phyloP scores from a whole-genome alignment of 768 basidiomycete species.

The Nidularia pulvinata region DNA sequence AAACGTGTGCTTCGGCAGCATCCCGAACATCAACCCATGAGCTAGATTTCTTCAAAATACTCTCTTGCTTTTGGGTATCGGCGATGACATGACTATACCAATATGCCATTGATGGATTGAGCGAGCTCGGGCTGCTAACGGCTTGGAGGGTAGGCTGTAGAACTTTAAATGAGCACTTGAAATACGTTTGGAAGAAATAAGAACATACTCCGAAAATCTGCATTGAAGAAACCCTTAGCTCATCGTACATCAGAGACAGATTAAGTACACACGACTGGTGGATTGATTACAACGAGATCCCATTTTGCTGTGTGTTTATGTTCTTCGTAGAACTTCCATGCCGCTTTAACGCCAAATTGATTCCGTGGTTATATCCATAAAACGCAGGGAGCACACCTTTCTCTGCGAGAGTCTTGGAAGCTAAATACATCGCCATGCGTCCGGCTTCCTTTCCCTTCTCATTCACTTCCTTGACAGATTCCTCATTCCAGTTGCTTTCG shows the following conservation, averaged over 20 bases:
- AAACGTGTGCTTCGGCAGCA: conserved; percentile 49
- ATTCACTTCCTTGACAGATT: background rate
- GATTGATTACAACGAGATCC: conserved; percentile 54
- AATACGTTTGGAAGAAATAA: background rate
- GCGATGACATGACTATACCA: background rate
- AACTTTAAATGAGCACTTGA: too few relatives aligned
- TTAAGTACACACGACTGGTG: conserved; percentile 38
- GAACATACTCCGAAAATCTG: conserved; percentile 21
- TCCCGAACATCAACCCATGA: conserved; percentile 47
- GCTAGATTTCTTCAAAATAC: conserved; percentile 2
- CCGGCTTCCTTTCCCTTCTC: background rate
- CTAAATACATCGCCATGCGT: background rate
- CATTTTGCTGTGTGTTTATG: conserved; percentile 39
- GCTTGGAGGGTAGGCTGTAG: background rate
- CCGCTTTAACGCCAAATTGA: background rate
- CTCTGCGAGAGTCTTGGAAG: background rate
- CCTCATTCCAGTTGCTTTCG: background rate
- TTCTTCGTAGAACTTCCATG: conserved; percentile 37
- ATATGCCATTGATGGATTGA: background rate
- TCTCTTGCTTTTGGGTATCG: conserved; percentile 12
- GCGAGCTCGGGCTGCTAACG: background rate
- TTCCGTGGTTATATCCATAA: background rate
- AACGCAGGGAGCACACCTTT: background rate
- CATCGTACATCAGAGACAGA: background rate
- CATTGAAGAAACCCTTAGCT: background rate